Evolutionary conservation across 805 yeast genomes (phyloP).

Genomic region (Yarrowia sp.): DNA sequence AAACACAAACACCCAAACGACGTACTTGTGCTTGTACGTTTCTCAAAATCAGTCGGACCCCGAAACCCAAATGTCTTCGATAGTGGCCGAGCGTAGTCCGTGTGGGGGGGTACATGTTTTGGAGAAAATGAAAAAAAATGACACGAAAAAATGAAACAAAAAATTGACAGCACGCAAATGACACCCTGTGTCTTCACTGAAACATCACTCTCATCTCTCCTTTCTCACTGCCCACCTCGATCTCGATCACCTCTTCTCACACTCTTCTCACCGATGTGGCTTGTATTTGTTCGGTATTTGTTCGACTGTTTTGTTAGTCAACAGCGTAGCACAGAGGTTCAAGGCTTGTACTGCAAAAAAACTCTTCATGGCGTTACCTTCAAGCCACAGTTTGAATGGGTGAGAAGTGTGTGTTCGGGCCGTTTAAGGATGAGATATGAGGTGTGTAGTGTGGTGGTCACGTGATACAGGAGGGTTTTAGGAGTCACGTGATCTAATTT

Average conservation of each 20-base stretch:
- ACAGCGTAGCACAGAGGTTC: no score
- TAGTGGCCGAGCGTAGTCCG: background rate
- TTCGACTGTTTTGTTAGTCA: background rate
- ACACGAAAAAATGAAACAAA: no score
- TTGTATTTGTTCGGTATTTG: background rate
- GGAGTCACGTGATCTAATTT: no score
- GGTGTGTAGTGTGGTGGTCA: no score
- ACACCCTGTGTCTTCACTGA: no score
- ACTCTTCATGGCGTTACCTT: background rate
- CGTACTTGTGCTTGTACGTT: background rate
- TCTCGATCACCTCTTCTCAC: background rate
- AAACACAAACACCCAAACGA: background rate
- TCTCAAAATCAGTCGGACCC: background rate
- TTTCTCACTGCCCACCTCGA: background rate
- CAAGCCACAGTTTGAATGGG: background rate
- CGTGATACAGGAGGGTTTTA: no score
- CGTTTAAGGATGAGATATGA: no score
- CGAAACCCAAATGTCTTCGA: constrained; percentile 5
- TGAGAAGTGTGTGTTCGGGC: no score
- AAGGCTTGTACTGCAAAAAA: background rate
- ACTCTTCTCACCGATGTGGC: background rate
- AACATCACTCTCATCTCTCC: no score
- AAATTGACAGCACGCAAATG: no score
- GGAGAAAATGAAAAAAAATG: no score
- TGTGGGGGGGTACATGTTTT: no score